A percentile compares a stretch with the other conserved stretches of the same genome.
Evolutionary conservation across 2,329 filamentous ascomycete species (phyloP).

Genomic region (Diaporthe longicolla): DNA sequence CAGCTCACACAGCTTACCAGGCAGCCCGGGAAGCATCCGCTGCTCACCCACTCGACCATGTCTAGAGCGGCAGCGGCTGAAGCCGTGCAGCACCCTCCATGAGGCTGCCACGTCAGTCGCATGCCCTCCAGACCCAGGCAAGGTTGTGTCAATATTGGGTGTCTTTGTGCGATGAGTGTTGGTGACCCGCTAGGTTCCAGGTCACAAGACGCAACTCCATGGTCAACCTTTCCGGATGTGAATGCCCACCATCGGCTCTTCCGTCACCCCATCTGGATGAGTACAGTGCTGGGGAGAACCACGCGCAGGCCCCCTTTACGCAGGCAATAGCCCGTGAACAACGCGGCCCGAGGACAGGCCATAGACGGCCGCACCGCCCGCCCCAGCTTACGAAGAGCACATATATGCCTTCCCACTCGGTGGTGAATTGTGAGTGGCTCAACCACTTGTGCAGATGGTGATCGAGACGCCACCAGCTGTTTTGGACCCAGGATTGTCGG

Average conservation of each 20-base stretch:
- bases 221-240: slow-evolving; percentile 21
- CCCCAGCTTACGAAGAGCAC: slow-evolving; percentile 5
- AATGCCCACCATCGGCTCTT: slow-evolving; percentile 16
- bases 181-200: background rate
- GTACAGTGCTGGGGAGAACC: too few species aligned
- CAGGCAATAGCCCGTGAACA: background rate
- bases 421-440: background rate
- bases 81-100: slow-evolving; percentile 17
- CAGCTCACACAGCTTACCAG: slow-evolving; percentile 42
- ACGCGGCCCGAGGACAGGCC: slow-evolving; percentile 16
- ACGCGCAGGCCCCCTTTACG: background rate
- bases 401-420: slow-evolving; percentile 2
- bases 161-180: slow-evolving; percentile 11
- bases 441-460: background rate
- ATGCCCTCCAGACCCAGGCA: slow-evolving; percentile 23
- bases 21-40: slow-evolving; percentile 30
- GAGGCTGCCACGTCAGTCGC: slow-evolving; percentile 40
- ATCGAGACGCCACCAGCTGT: background rate
- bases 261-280: slow-evolving; percentile 22
- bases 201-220: background rate
- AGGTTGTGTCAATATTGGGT: slow-evolving; percentile 15
- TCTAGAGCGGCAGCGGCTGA: slow-evolving; percentile 20
- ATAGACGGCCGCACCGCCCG: slow-evolving; percentile 32
- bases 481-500: slow-evolving; percentile 7
- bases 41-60: slow-evolving; percentile 30